Evolutionary conservation across 2,329 filamentous ascomycete genomes (phyloP), one percentile per base, ranked within the genome.

Genomic region (Xylaria sp.): DNA sequence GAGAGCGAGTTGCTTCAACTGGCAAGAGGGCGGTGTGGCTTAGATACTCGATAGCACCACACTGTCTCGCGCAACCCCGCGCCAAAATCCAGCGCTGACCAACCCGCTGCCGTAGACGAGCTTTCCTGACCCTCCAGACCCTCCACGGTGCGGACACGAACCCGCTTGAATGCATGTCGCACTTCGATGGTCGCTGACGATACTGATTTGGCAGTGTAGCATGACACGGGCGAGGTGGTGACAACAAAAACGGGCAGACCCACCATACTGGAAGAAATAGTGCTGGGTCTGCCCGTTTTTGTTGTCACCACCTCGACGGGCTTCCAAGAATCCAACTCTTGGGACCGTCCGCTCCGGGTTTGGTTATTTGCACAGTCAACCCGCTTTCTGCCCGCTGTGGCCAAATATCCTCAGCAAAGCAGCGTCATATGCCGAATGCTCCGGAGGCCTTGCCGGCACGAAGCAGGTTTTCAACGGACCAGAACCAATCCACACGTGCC

Each of bases 91-190:
- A 13, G 13, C 65, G 68, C 55, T 62, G 59, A 54, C 57, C 39
- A 69, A 41, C 46, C 54, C 48, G 65, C 64, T 28, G n/a, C n/a
- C 7, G 15, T 28, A 60, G 59, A 39, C 44, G 39, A 52, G 18
- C 15, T 28, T 54, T 55, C 12, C 32, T 6, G 15, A 7, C 15
- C 41, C 18, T n/a, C 41, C 41, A 46, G 51, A 56, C 68, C 68
- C 68, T 61, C 63, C 56, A 23, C 48, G 41, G 28, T 63, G 66
- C 69, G 59, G 66, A 72, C 65, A 72, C 70, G 70, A 72, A 65
- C 46, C 64, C 70, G 62, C 58, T 66, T 62, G 56, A 20, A 65
- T 71, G 70, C 65, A 65, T 69, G 70, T 71, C 69, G 66, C 70
- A 72, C 63, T 39, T 67, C 23, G n/a, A 71, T 69, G 62, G 69